These are phyloP conservation scores for Calocera cornea DNA, from an alignment of 768 basidiomycete genomes.

Conservation along the genomic window DNA sequence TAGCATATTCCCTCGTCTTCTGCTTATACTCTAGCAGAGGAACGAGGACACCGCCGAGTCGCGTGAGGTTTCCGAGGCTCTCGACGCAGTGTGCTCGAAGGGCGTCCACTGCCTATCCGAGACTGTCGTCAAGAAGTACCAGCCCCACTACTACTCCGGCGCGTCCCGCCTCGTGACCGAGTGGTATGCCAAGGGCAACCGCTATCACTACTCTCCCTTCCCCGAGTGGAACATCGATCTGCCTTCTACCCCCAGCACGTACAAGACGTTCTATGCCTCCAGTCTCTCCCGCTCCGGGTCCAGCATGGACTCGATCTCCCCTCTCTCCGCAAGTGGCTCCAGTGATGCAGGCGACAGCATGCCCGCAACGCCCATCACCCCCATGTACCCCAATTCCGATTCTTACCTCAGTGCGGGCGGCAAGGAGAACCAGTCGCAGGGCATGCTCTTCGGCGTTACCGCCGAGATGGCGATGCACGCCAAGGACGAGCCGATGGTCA, in stretches of 20 bases:
- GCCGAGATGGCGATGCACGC: background rate
- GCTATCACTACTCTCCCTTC: conserved; percentile 14
- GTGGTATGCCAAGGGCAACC: conserved; percentile 81
- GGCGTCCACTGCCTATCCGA: conserved; percentile 88
- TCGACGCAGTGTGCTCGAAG: conserved; percentile 76
- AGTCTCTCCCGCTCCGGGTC: background rate
- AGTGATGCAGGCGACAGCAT: conserved; percentile 2
- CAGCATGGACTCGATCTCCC: conserved; percentile 3
- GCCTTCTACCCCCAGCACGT: background rate
- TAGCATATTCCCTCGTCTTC: background rate
- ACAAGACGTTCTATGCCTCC: background rate
- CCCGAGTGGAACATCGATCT: conserved; percentile 6
- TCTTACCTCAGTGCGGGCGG: background rate
- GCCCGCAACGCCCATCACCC: conserved; percentile 1
- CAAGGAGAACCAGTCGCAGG: background rate
- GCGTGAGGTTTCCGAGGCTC: conserved; percentile 66
- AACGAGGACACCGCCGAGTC: conserved; percentile 53
- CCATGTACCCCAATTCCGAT: background rate
- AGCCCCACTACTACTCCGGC: conserved; percentile 90
- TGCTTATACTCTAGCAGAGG: background rate
- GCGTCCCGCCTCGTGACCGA: conserved; percentile 87
- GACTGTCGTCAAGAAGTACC: conserved; percentile 96
- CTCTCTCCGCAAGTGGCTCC: background rate
- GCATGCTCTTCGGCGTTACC: background rate
- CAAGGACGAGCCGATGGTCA: background rate